phyloP scores from a whole-genome alignment of 1,139 yeast genomes.

The Yamadazyma atmosphaerica region DNA sequence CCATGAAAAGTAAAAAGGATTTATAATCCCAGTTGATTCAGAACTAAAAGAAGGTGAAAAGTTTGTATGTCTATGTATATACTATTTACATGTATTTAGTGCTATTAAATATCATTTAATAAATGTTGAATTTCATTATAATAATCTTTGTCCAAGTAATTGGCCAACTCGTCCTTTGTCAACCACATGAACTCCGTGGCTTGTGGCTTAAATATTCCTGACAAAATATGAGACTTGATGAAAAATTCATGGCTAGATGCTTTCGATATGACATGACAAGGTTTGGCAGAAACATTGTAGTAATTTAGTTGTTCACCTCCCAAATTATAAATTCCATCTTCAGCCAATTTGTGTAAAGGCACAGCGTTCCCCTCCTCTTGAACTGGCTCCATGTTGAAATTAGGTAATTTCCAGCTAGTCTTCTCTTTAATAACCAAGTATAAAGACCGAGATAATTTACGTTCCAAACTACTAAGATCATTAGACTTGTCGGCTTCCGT shows the following conservation, averaged over 20 bases:
- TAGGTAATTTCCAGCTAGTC: constrained; percentile 75
- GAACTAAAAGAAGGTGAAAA: constrained; percentile 3
- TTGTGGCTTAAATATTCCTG: constrained; percentile 74
- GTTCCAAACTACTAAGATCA: constrained; percentile 69
- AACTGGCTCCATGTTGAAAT: constrained; percentile 39
- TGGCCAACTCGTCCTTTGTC: constrained; percentile 72
- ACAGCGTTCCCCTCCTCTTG: constrained; percentile 23
- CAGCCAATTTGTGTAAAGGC: constrained; percentile 74
- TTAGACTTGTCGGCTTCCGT: constrained; percentile 73
- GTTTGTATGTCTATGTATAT: constrained; percentile 1
- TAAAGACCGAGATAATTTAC: constrained; percentile 77
- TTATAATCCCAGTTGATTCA: no score
- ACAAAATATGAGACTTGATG: constrained; percentile 84
- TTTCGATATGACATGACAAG: constrained; percentile 62
- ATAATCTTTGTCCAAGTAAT: constrained; percentile 55
- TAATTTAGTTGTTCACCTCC: constrained; percentile 82
- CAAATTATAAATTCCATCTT: constrained; percentile 63
- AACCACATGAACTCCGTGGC: constrained; percentile 68
- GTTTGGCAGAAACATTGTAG: constrained; percentile 87
- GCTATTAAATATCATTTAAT: constrained; percentile 43
- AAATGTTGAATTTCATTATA: constrained; percentile 54
- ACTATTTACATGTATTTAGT: constrained; percentile 15
- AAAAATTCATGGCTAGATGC: constrained; percentile 54
- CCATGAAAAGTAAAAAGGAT: constrained; percentile 70
- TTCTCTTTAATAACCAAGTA: constrained; percentile 61